Conservation (phyloP, 495 filamentous ascomycete species). For the Podospora pseudopauciseta region DNA sequence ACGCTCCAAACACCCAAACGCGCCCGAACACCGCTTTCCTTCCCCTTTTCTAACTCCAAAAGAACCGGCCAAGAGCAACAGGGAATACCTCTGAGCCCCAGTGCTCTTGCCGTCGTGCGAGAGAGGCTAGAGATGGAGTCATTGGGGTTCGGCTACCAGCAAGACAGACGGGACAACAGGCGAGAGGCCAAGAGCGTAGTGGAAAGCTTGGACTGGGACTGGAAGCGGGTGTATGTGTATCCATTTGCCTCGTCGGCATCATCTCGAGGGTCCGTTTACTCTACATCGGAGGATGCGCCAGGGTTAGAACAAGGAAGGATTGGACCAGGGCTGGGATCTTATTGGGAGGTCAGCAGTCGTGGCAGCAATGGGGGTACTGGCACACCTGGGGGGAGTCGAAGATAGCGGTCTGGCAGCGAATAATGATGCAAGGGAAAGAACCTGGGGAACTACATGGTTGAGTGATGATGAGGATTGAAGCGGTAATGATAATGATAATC, state of each 20-base stretch:
- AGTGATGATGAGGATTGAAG: background rate
- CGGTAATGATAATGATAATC: background rate
- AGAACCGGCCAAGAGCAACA: background rate
- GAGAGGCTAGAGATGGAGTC: background rate
- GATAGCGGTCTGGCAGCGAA: background rate
- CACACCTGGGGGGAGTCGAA: background rate
- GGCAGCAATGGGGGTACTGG: background rate
- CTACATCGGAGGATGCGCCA: background rate
- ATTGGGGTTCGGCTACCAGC: background rate
- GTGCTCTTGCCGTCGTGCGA: background rate
- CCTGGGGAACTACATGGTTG: background rate
- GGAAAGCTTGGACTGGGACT: conserved; percentile 7
- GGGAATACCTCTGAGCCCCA: background rate
- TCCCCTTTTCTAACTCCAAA: background rate
- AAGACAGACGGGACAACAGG: background rate
- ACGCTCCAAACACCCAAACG: background rate
- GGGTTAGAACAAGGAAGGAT: background rate
- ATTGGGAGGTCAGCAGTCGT: background rate
- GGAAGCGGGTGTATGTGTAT: conserved; percentile 11
- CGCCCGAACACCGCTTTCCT: background rate
- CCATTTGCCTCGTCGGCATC: background rate
- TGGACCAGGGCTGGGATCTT: background rate
- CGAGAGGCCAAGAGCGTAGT: background rate
- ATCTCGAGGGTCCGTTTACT: background rate
- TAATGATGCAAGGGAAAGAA: background rate